A percentile compares a stretch with the other conserved stretches of the same genome.
phyloP scores from a whole-genome alignment of 2,329 filamentous ascomycete species.

The Lasiodiplodia gonubiensis region DNA sequence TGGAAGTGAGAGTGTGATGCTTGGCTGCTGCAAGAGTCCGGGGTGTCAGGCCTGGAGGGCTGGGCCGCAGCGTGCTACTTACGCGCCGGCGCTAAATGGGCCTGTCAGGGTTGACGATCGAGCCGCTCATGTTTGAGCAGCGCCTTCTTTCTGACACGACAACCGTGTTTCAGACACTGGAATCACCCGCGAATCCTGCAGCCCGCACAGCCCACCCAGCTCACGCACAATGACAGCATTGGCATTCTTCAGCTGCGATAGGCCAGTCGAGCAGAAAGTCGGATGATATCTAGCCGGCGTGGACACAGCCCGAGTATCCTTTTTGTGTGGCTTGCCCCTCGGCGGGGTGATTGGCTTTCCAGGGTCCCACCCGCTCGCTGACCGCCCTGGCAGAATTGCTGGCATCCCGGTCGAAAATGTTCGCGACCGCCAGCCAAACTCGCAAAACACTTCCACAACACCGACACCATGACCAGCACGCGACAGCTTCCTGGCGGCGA shows the following conservation, averaged over 20 bases:
- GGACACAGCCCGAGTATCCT: not conserved
- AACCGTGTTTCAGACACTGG: slow-evolving; percentile 14
- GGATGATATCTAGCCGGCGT: slow-evolving; percentile 6
- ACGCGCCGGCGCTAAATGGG: slow-evolving; percentile 23
- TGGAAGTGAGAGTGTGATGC: slow-evolving; percentile 23
- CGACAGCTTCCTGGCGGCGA: not conserved
- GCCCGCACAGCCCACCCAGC: not conserved
- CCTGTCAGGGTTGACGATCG: slow-evolving; percentile 21
- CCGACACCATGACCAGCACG: slow-evolving; percentile 16
- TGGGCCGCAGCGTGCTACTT: slow-evolving; percentile 14
- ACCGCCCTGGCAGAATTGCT: slow-evolving; percentile 19
- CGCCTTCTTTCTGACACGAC: slow-evolving; percentile 19
- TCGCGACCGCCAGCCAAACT: slow-evolving; percentile 1
- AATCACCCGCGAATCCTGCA: slow-evolving; percentile 1
- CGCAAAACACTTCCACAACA: not conserved
- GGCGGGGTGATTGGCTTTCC: slow-evolving; percentile 19
- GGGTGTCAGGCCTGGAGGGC: slow-evolving; percentile 6
- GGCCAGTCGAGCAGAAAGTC: not conserved
- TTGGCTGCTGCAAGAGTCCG: slow-evolving; percentile 20
- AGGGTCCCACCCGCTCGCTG: not conserved
- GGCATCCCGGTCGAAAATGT: slow-evolving; percentile 22
- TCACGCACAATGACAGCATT: slow-evolving; percentile 5
- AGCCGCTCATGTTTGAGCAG: slow-evolving; percentile 14
- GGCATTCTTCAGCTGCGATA: not conserved
- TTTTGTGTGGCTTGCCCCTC: slow-evolving; percentile 12